Evolutionary conservation across 768 basidiomycete species (phyloP), one percentile per base, ranked within the genome.

Genomic region (Glaciozyma martinii): DNA sequence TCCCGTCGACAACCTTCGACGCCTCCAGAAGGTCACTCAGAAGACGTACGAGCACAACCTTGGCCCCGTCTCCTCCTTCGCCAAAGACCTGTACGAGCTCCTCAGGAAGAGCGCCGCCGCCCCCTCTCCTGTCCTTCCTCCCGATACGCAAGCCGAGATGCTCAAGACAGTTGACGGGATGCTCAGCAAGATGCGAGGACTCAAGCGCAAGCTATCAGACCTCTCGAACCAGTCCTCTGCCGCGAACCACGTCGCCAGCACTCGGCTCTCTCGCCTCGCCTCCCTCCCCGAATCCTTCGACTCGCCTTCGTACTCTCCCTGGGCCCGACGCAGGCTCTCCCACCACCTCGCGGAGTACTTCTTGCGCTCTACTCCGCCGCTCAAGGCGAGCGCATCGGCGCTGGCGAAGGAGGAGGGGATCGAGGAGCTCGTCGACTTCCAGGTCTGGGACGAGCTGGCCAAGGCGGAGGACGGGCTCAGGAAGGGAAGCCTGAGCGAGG

Each of bases 321-420:
- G 89, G 89, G 84, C 86, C 12, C 85, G 89, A 72, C 84, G 80
- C 52, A 80, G 90, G 57, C 78, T 97, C 18, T 87, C 91, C 74
- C 79, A 92, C 67, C 94, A 90, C 86, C 80, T 97, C 42, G 87
- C 94, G 3, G 95, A 99, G 75, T 94, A 94, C 87, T 83, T 86
- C 43, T 79, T 98, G 54, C 81, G 93, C 33, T 21, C 61, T 7
- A 47, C n/a, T 16, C 61, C 83, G 81, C 44, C 90, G 88, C 40
- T 86, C 72, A 83, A 86, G 69, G 81, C 83, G 71, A 86, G 90
- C 1, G 93, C 95, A 3, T 80, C 80, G 71, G 80, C 80, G 68
- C 82, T 97, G 54, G 88, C 91, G 27, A 80, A 82, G 68, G 85
- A 89, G 67, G 85, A 83, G 75, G 80, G 81, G 25, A 87, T 98